A percentile compares a stretch with the other conserved stretches of the same genome.
These are phyloP conservation scores for Emericellopsis terricola DNA, from an alignment of 495 filamentous ascomycete species.

Conservation along the genomic window DNA sequence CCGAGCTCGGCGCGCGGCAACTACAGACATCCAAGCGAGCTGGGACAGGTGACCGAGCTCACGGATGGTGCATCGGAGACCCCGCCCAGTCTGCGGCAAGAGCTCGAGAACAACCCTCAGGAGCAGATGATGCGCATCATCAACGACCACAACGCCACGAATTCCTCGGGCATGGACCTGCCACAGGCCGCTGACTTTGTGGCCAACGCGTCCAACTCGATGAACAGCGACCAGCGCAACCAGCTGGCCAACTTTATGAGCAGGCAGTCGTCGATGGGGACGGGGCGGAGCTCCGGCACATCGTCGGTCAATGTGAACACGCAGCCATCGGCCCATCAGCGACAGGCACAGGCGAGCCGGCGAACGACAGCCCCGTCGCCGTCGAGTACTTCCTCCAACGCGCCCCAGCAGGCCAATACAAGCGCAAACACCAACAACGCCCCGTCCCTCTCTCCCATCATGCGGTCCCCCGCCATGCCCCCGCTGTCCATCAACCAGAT, in stretches of 20 bases:
- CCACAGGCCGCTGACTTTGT: constrained; percentile 39
- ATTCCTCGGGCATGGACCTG: constrained; percentile 39
- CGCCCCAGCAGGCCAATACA: constrained; percentile 5
- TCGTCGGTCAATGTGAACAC: constrained; percentile 8
- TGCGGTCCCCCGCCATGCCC: constrained; percentile 38
- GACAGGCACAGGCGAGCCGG: constrained; percentile 1
- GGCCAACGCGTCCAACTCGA: constrained; percentile 45
- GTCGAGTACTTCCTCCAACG: constrained; percentile 14
- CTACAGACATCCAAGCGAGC: constrained; percentile 7
- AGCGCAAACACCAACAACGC: constrained; percentile 10
- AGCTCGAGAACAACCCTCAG: constrained; percentile 32
- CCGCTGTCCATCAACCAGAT: constrained; percentile 38
- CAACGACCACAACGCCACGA: constrained; percentile 53
- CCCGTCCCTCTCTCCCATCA: constrained; percentile 28
- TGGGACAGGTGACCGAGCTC: constrained; percentile 29
- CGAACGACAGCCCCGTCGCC: neutral
- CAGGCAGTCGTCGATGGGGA: constrained; percentile 6
- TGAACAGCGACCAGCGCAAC: constrained; percentile 61
- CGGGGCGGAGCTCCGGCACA: constrained; percentile 9
- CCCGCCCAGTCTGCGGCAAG: constrained; percentile 25
- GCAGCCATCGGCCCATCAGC: constrained; percentile 3
- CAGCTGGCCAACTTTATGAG: constrained; percentile 70
- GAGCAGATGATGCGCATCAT: constrained; percentile 80
- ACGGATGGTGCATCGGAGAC: constrained; percentile 24
- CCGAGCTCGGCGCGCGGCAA: constrained; percentile 6